Conservation (phyloP, 768 basidiomycete genomes). For the Phlebiopsis gigantea region DNA sequence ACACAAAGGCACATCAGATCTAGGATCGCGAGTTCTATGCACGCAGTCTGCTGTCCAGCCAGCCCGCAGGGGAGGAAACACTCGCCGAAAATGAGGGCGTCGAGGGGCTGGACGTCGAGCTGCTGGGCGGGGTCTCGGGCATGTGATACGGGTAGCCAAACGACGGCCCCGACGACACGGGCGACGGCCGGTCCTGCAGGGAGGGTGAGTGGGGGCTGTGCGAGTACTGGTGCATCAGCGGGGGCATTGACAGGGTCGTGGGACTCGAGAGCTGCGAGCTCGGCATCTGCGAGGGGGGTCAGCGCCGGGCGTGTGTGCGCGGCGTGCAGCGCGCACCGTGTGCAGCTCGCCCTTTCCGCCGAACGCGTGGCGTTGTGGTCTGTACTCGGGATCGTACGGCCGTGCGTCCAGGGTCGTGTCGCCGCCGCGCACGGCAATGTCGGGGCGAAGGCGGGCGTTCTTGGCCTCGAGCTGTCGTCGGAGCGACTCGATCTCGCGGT, state of each 20-base stretch:
- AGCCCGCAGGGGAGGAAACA: slow-evolving; percentile 41
- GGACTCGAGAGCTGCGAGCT: slow-evolving; percentile 22
- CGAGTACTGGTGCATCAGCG: slow-evolving; percentile 17
- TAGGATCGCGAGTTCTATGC: slow-evolving; percentile 47
- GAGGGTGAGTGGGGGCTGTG: slow-evolving; percentile 8
- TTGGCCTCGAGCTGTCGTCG: slow-evolving; percentile 49
- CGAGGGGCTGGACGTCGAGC: slow-evolving; percentile 61
- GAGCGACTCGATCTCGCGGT: slow-evolving; percentile 70
- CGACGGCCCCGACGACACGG: slow-evolving; percentile 36
- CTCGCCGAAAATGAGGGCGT: slow-evolving; percentile 76
- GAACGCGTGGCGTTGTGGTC: slow-evolving; percentile 22
- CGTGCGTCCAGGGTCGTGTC: slow-evolving; percentile 17
- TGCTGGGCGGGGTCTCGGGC: slow-evolving; percentile 69
- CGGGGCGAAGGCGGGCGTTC: slow-evolving; percentile 21
- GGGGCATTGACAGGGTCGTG: slow-evolving; percentile 17
- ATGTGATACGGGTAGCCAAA: slow-evolving; percentile 57
- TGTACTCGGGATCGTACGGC: slow-evolving; percentile 22
- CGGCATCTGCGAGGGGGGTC: neutral
- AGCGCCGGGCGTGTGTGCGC: neutral
- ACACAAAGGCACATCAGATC: slow-evolving; percentile 42
- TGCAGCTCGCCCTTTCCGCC: slow-evolving; percentile 22
- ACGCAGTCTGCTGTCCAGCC: slow-evolving; percentile 24
- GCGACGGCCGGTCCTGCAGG: slow-evolving; percentile 5
- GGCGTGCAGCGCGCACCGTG: slow-evolving; percentile 17
- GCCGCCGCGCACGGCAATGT: slow-evolving; percentile 16